A percentile compares a stretch with the other conserved stretches of the same genome.
These are phyloP conservation scores for Patellifolia procumbens DNA, from an alignment of 179 eudicot genomes.

Conservation along the genomic window DNA sequence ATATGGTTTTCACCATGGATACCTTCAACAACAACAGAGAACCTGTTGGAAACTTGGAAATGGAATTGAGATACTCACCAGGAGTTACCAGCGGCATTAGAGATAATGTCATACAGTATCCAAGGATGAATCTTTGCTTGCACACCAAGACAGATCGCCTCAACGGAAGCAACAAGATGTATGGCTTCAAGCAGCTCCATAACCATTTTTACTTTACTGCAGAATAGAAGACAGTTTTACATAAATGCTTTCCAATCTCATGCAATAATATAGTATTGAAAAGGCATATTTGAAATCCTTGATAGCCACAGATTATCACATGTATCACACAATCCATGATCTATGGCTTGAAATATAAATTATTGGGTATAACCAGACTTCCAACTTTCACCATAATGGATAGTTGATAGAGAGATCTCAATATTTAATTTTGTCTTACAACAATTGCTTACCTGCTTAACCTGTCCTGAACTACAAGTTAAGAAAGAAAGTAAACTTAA, in stretches of 20 bases:
- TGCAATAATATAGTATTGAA: neutral
- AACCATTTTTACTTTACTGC: conserved; percentile 92
- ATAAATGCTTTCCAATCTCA: neutral
- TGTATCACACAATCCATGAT: conserved; percentile 8
- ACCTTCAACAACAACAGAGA: neutral
- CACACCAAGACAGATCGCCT: conserved; percentile 90
- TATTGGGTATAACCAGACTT: neutral
- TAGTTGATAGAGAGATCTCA: conserved; percentile 2
- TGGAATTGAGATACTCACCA: conserved; percentile 49
- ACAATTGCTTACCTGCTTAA: conserved; percentile 4
- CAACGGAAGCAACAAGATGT: conserved; percentile 93
- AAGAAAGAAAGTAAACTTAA: neutral
- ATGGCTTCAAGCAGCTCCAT: conserved; percentile 85
- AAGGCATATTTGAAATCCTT: neutral
- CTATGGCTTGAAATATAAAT: neutral
- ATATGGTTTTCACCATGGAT: neutral
- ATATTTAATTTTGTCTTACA: conserved; percentile 1
- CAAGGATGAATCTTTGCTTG: conserved; percentile 94
- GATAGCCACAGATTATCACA: neutral
- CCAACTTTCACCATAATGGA: neutral
- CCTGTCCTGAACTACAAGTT: neutral
- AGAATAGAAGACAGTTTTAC: conserved; percentile 14
- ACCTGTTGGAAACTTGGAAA: no score
- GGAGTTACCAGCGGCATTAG: conserved; percentile 99
- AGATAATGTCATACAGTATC: conserved; percentile 86